Base-by-base conservation (phyloP, 75 land plant genomes). In the Gnetum montanum region DNA sequence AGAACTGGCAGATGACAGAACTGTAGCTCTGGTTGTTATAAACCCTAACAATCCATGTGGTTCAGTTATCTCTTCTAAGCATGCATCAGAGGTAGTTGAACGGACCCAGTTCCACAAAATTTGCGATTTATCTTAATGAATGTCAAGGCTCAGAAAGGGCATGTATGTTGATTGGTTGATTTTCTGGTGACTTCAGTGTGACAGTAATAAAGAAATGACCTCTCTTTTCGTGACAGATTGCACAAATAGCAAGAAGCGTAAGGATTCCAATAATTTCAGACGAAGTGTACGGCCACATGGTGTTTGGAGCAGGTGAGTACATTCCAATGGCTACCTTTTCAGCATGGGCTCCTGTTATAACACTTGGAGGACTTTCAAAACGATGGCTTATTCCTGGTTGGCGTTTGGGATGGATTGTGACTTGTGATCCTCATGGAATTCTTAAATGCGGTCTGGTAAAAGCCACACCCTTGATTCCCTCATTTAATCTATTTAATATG, bases 21-120 rank as follows among this genome's bases (percentile, higher is more conserved):
- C 86, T 0, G 76, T 66, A 19, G 86, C 78, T 23, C 60, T 81
- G 49, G 62, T 83, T 34, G 49, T 83, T 31, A 64, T 73, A 34
- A 83, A 75, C 54, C 86, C 84, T 1, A 67, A 78, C 54, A 83
- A 83, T 43, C 86, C 86, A 3, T 75, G 73, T 49, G 86, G 86
- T 8, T 62, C 64, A 31, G 79, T 69, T 52, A 75, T 58, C 79
- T 71, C 64, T 30, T 33, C 58, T 12, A 27, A 65, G 19, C 86
- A 83, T 41, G 55, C 75, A 54, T 18, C 60, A 0, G 60, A 82
- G 83, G 86, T 80, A 25, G 24, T 48, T n/a, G n/a, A n/a, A n/a
- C n/a, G n/a, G n/a, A n/a, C n/a, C n/a, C n/a, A n/a, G n/a, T n/a
- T n/a, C n/a, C n/a, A n/a, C n/a, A n/a, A n/a, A n/a, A n/a, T n/a